phyloP scores from a whole-genome alignment of 2,329 filamentous ascomycete species.

The Penicillium capsulatum region DNA sequence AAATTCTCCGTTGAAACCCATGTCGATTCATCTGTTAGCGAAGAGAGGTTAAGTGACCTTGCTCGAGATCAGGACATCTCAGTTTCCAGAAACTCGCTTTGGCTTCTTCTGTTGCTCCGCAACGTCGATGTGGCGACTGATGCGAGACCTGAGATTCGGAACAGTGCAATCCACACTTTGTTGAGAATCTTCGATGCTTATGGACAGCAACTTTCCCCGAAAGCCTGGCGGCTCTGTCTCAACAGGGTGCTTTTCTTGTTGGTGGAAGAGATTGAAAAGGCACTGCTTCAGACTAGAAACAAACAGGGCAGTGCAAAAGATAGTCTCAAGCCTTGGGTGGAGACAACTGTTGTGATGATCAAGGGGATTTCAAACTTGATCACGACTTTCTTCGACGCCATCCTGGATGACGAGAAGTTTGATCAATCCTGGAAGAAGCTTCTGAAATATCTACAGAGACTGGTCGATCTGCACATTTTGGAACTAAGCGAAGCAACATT shows the following conservation, averaged over 20 bases:
- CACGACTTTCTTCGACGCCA: slow-evolving; percentile 69
- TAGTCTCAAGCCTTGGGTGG: slow-evolving; percentile 59
- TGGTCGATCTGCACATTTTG: slow-evolving; percentile 62
- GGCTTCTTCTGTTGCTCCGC: slow-evolving; percentile 36
- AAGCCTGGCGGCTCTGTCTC: slow-evolving; percentile 80
- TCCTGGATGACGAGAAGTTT: slow-evolving; percentile 64
- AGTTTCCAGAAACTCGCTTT: slow-evolving; percentile 48
- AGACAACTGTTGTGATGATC: slow-evolving; percentile 70
- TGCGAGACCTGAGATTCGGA: slow-evolving; percentile 38
- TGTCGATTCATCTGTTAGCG: slow-evolving; percentile 47
- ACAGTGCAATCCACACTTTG: slow-evolving; percentile 79
- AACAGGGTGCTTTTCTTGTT: slow-evolving; percentile 76
- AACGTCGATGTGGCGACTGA: slow-evolving; percentile 42
- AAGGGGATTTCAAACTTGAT: slow-evolving; percentile 69
- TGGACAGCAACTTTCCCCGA: slow-evolving; percentile 70
- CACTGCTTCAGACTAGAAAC: slow-evolving; percentile 28
- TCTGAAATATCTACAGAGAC: slow-evolving; percentile 61
- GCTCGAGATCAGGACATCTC: slow-evolving; percentile 57
- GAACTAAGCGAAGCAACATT: slow-evolving; percentile 69
- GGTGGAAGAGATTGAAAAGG: slow-evolving; percentile 63
- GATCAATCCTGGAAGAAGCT: slow-evolving; percentile 71
- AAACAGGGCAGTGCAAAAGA: slow-evolving; percentile 22
- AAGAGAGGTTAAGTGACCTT: slow-evolving; percentile 54
- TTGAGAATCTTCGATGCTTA: slow-evolving; percentile 90
- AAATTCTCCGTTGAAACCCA: slow-evolving; percentile 37